A percentile compares a stretch with the other conserved stretches of the same genome.
Conservation (phyloP, 495 filamentous ascomycete species). For the Halenospora varia region DNA sequence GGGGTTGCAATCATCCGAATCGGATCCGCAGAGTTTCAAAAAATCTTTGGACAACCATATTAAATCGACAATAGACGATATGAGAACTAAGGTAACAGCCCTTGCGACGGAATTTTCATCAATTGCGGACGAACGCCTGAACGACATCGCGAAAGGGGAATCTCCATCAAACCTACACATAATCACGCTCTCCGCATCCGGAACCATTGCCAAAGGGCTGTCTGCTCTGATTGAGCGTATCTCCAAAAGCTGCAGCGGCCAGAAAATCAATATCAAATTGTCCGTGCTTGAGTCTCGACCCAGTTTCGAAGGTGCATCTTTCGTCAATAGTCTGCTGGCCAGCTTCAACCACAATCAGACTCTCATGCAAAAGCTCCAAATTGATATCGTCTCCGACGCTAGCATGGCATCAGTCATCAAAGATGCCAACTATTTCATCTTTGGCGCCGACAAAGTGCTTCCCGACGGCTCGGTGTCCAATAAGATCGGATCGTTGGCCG, state of each 20-base stretch:
- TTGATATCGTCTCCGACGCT: slow-evolving; percentile 59
- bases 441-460: slow-evolving; percentile 62
- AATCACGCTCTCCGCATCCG: slow-evolving; percentile 56
- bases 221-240: slow-evolving; percentile 10
- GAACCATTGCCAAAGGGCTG: slow-evolving; percentile 46
- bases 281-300: slow-evolving; percentile 64
- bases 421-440: slow-evolving; percentile 47
- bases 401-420: slow-evolving; percentile 47
- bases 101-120: slow-evolving; percentile 27
- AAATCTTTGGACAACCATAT: no score
- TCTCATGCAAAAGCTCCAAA: slow-evolving; percentile 20
- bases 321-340: slow-evolving; percentile 44
- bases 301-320: slow-evolving; percentile 56
- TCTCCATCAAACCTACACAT: slow-evolving; percentile 29
- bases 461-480: slow-evolving; percentile 55
- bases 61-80: no score
- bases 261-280: slow-evolving; percentile 41
- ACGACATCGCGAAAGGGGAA: slow-evolving; percentile 16
- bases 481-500: slow-evolving; percentile 60
- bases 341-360: slow-evolving; percentile 24
- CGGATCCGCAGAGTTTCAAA: no score
- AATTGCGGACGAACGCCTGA: slow-evolving; percentile 32
- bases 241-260: no score
- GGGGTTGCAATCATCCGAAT: slow-evolving; percentile 18
- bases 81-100: slow-evolving; percentile 19